Conservation (phyloP, 306 rosid species). For the Vigna mungo region DNA sequence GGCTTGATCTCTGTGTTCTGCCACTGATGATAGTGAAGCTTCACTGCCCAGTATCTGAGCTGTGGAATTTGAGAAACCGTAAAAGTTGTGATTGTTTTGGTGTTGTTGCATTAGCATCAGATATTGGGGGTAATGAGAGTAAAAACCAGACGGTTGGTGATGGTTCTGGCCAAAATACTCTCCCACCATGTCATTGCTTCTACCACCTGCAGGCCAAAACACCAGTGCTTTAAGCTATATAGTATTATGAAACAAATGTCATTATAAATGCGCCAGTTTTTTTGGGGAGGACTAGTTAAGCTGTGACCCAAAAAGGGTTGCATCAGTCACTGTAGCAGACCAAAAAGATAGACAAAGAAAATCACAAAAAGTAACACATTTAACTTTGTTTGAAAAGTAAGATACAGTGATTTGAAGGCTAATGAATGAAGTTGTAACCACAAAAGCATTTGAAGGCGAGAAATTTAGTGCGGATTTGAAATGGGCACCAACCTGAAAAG, state of each 20-base stretch:
- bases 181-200: slow-evolving; percentile 51
- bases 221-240: background rate
- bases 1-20: slow-evolving; percentile 49
- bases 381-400: slow-evolving; percentile 26
- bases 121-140: slow-evolving; percentile 41
- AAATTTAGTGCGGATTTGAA: background rate
- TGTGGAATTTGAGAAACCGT: slow-evolving; percentile 52
- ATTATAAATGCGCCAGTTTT: background rate
- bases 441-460: background rate
- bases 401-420: background rate
- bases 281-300: background rate
- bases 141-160: slow-evolving; percentile 30
- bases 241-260: background rate
- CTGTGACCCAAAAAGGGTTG: background rate
- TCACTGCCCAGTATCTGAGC: slow-evolving; percentile 54
- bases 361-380: background rate
- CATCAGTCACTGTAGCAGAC: slow-evolving; percentile 22
- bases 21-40: slow-evolving; percentile 54
- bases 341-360: background rate
- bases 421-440: background rate
- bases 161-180: slow-evolving; percentile 38
- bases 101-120: slow-evolving; percentile 56
- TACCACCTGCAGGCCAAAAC: slow-evolving; percentile 48
- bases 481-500: slow-evolving; percentile 62
- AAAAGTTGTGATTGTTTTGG: slow-evolving; percentile 41